Conservation (phyloP, 192 early-diverging fungal genomes). For the Thamnidium elegans region DNA sequence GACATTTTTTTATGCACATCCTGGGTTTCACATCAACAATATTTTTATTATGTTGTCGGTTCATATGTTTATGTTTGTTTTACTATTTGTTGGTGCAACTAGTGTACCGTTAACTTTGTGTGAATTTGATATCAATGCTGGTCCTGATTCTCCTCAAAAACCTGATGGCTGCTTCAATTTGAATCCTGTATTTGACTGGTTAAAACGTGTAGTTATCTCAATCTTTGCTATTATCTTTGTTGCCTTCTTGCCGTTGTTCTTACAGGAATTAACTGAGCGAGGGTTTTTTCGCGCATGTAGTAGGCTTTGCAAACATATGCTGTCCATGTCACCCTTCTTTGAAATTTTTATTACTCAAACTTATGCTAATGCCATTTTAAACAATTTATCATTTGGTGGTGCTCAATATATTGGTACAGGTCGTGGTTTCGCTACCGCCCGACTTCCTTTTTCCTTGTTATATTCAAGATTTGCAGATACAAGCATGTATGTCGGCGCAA, state of each 20-base stretch:
- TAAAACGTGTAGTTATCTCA: conserved; percentile 73
- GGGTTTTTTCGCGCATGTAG: conserved; percentile 69
- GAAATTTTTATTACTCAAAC: conserved; percentile 85
- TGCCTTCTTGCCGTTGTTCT: conserved; percentile 76
- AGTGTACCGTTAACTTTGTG: conserved; percentile 57
- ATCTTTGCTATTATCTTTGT: conserved; percentile 81
- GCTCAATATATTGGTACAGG: conserved; percentile 83
- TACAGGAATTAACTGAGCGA: conserved; percentile 83
- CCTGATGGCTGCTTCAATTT: conserved; percentile 66
- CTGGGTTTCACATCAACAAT: conserved; percentile 90
- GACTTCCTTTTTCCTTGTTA: conserved; percentile 70
- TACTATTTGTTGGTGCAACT: conserved; percentile 74
- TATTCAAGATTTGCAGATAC: conserved; percentile 78
- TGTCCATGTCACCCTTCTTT: conserved; percentile 81
- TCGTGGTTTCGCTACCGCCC: conserved; percentile 82
- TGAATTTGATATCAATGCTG: conserved; percentile 48
- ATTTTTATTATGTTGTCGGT: conserved; percentile 83
- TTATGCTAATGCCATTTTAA: conserved; percentile 76
- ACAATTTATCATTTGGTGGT: conserved; percentile 78
- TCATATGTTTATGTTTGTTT: conserved; percentile 77
- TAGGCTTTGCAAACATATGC: conserved; percentile 80
- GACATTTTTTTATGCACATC: conserved; percentile 89
- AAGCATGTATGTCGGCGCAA: conserved; percentile 73
- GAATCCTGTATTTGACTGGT: conserved; percentile 72
- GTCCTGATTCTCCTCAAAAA: conserved; percentile 37